Evolutionary conservation across 2,329 filamentous ascomycete genomes (phyloP).

Genomic region (Pseudohalonectria lignicola): DNA sequence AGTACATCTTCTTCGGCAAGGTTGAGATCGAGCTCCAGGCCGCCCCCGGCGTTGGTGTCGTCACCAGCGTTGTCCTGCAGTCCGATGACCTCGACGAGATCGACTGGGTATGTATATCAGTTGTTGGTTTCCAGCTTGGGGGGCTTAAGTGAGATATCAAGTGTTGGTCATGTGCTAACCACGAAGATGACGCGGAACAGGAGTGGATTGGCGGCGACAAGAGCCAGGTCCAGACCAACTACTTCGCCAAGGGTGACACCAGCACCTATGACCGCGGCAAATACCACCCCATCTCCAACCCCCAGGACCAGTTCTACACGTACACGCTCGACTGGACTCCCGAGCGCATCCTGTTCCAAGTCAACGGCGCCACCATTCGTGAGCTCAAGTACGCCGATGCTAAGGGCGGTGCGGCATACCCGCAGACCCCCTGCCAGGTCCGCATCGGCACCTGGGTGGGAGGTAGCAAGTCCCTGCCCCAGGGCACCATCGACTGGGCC

Average conservation of each 20-base stretch:
- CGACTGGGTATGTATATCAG: slow-evolving; percentile 51
- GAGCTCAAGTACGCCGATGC: slow-evolving; percentile 32
- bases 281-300: slow-evolving; percentile 45
- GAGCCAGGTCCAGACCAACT: slow-evolving; percentile 75
- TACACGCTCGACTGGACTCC: slow-evolving; percentile 60
- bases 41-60: slow-evolving; percentile 71
- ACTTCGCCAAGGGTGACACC: slow-evolving; percentile 65
- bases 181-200: no score
- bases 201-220: slow-evolving; percentile 79
- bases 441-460: slow-evolving; percentile 92
- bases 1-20: slow-evolving; percentile 96
- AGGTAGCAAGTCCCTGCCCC: slow-evolving; percentile 57
- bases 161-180: background rate
- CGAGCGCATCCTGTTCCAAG: slow-evolving; percentile 45
- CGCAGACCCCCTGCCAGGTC: slow-evolving; percentile 59
- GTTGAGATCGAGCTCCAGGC: slow-evolving; percentile 71
- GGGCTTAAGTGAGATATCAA: no score
- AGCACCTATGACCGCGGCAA: slow-evolving; percentile 60
- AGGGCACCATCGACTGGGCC: slow-evolving; percentile 56
- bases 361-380: slow-evolving; percentile 37
- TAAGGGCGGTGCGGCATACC: slow-evolving; percentile 45
- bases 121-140: background rate
- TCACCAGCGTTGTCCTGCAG: slow-evolving; percentile 82
- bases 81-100: slow-evolving; percentile 90
- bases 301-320: slow-evolving; percentile 45